phyloP scores from a whole-genome alignment of 2,329 filamentous ascomycete species.

The Phialophora macrospora region DNA sequence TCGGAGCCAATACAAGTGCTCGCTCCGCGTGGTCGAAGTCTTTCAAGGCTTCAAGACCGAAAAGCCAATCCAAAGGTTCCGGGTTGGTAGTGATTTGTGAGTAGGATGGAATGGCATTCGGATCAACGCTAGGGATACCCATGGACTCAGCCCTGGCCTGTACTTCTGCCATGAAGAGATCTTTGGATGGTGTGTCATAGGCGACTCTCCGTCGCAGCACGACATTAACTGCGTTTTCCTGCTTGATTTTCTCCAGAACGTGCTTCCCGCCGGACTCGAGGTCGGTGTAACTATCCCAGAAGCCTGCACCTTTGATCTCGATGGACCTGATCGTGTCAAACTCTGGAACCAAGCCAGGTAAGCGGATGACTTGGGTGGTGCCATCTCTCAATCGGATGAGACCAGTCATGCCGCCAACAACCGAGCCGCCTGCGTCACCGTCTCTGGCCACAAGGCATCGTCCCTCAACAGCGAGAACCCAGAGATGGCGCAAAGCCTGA shows the following conservation, averaged over 20 bases:
- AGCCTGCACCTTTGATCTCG: conserved; percentile 58
- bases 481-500: conserved; percentile 95
- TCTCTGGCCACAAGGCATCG: conserved; percentile 89
- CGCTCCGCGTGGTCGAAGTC: conserved; percentile 69
- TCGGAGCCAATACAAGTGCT: conserved; percentile 61
- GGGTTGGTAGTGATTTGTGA: conserved; percentile 20
- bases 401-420: conserved; percentile 68
- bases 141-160: conserved; percentile 70
- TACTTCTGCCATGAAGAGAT: conserved; percentile 71
- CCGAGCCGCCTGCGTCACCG: conserved; percentile 78
- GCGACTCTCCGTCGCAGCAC: conserved; percentile 73
- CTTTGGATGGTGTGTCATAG: conserved; percentile 62
- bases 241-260: conserved; percentile 24
- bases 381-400: conserved; percentile 63
- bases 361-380: conserved; percentile 46
- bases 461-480: conserved; percentile 90
- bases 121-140: conserved; percentile 44
- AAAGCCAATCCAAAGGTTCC: conserved; percentile 75
- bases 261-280: conserved; percentile 56
- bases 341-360: conserved; percentile 63
- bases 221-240: conserved; percentile 64
- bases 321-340: conserved; percentile 47
- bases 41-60: conserved; percentile 63
- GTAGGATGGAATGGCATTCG: conserved; percentile 39
- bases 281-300: conserved; percentile 82